phyloP scores from a whole-genome alignment of 768 basidiomycete species.

The Rhizopogon vulgaris region DNA sequence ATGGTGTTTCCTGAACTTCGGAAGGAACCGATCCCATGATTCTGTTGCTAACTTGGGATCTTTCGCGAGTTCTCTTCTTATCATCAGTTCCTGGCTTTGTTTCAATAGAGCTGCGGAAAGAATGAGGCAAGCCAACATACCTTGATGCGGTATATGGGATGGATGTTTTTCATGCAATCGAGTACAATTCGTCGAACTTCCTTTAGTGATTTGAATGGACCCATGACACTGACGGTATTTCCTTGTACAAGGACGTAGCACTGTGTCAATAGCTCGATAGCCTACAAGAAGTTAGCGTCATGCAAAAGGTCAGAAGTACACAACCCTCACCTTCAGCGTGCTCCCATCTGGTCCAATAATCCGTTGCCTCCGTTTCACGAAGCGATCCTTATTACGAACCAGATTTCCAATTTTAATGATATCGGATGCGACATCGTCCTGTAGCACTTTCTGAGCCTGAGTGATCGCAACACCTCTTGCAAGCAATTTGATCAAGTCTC shows the following conservation, averaged over 20 bases:
- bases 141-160: conserved; percentile 99
- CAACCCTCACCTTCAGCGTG: conserved; percentile 74
- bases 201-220: conserved; percentile 89
- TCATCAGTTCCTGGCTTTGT: conserved; percentile 83
- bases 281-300: conserved; percentile 43
- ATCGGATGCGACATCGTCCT: conserved; percentile 88
- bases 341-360: conserved; percentile 98
- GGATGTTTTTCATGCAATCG: conserved; percentile 99
- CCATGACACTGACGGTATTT: conserved; percentile 97
- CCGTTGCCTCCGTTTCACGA: conserved; percentile 91
- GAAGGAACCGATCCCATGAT: conserved; percentile 96
- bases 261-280: conserved; percentile 92
- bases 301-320: neutral
- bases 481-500: conserved; percentile 92
- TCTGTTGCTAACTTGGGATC: conserved; percentile 93
- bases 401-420: conserved; percentile 97
- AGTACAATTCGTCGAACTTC: conserved; percentile 95
- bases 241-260: conserved; percentile 99
- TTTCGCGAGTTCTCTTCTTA: conserved; percentile 94
- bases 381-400: conserved; percentile 93
- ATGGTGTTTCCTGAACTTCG: conserved; percentile 90
- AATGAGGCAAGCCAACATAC: conserved; percentile 30
- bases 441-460: conserved; percentile 84
- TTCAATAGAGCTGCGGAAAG: neutral
- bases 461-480: conserved; percentile 84